These are phyloP conservation scores for Tricholoma terreum DNA, from an alignment of 768 basidiomycete species.

Conservation along the genomic window DNA sequence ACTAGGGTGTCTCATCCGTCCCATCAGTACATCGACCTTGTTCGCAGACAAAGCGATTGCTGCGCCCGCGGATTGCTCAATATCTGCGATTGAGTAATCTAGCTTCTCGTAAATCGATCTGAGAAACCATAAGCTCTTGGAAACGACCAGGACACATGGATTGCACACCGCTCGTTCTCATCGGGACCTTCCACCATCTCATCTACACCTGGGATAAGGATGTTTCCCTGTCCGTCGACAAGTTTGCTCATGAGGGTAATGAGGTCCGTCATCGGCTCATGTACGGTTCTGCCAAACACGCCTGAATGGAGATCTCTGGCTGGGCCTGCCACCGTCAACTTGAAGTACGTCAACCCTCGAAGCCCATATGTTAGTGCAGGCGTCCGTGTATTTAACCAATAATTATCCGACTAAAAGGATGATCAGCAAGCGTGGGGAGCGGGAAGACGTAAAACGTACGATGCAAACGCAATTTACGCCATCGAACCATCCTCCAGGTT, in stretches of 20 bases:
- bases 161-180: conserved; percentile 62
- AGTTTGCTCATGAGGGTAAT: conserved; percentile 81
- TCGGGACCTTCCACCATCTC: conserved; percentile 77
- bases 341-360: conserved; percentile 86
- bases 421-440: background rate
- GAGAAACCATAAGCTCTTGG: background rate
- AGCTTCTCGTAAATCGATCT: conserved; percentile 71
- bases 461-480: conserved; percentile 94
- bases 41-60: conserved; percentile 70
- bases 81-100: conserved; percentile 69
- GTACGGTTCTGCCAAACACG: conserved; percentile 75
- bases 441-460: conserved; percentile 38
- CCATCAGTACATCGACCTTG: conserved; percentile 83
- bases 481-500: conserved; percentile 75
- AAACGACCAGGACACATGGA: background rate
- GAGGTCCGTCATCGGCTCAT: conserved; percentile 95
- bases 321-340: conserved; percentile 78
- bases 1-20: conserved; percentile 86
- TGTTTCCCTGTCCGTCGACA: conserved; percentile 73
- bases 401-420: conserved; percentile 76
- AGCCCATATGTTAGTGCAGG: conserved; percentile 85
- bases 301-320: conserved; percentile 89
- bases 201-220: conserved; percentile 85
- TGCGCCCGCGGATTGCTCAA: conserved; percentile 75
- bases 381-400: conserved; percentile 85